These are phyloP conservation scores for Drechslerella dactyloides DNA, from an alignment of 2,329 filamentous ascomycete species.

Conservation along the genomic window DNA sequence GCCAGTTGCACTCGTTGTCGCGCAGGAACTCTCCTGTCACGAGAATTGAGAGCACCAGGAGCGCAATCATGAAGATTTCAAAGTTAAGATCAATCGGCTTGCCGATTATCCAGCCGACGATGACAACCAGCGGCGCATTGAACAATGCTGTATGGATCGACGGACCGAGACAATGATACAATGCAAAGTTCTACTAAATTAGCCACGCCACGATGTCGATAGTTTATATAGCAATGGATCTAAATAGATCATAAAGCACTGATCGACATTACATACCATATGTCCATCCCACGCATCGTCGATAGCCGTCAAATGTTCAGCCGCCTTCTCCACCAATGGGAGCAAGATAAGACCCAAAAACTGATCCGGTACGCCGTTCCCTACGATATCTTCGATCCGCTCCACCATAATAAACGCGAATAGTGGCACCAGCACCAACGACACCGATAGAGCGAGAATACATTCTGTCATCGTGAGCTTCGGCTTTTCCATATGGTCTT, in stretches of 20 bases:
- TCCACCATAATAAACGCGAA: slow-evolving; percentile 76
- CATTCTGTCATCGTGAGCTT: slow-evolving; percentile 80
- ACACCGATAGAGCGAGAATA: slow-evolving; percentile 68
- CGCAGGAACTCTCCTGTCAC: slow-evolving; percentile 86
- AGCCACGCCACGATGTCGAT: slow-evolving; percentile 8
- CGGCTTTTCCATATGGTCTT: slow-evolving; percentile 65
- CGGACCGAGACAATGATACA: slow-evolving; percentile 83
- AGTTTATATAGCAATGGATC: slow-evolving; percentile 32
- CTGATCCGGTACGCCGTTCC: slow-evolving; percentile 64
- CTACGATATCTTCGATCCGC: slow-evolving; percentile 70
- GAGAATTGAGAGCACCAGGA: slow-evolving; percentile 81
- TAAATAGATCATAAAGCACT: slow-evolving; percentile 51
- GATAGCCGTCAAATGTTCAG: slow-evolving; percentile 81
- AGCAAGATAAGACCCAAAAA: slow-evolving; percentile 77
- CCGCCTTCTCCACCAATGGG: slow-evolving; percentile 82
- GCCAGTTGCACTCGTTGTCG: slow-evolving; percentile 87
- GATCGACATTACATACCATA: slow-evolving; percentile 41
- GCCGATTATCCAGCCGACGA: slow-evolving; percentile 79
- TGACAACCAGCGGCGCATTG: slow-evolving; percentile 80
- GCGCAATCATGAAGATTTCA: slow-evolving; percentile 81
- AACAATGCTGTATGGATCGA: slow-evolving; percentile 89
- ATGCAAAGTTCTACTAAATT: slow-evolving; percentile 74
- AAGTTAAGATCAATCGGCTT: slow-evolving; percentile 80
- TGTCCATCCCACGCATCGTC: slow-evolving; percentile 84
- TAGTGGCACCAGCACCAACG: slow-evolving; percentile 73